phyloP scores from a whole-genome alignment of 2,329 filamentous ascomycete genomes.

The Diaporthe velutina region DNA sequence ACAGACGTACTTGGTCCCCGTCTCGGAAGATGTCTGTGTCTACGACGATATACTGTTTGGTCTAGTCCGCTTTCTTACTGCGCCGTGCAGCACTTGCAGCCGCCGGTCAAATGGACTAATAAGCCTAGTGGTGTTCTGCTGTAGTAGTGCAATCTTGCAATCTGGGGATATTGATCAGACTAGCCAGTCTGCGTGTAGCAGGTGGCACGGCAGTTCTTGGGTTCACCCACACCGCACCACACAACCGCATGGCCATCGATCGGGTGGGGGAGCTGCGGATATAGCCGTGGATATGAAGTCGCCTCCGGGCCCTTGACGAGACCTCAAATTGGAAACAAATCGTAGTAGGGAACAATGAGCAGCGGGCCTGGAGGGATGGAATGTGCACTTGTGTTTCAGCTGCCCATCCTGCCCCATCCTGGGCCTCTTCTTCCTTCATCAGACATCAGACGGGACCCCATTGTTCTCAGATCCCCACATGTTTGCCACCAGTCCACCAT shows the following conservation, averaged over 20 bases:
- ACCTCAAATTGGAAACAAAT: not conserved
- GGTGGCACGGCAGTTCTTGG: conserved; percentile 22
- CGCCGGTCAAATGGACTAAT: not conserved
- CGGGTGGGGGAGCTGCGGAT: not conserved
- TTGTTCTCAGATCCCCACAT: not conserved
- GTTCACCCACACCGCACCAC: too few species aligned
- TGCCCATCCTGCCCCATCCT: conserved; percentile 10
- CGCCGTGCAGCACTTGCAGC: conserved; percentile 4
- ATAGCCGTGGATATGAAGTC: conserved; percentile 14
- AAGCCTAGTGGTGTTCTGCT: not conserved
- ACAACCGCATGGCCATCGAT: not conserved
- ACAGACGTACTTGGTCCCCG: not conserved
- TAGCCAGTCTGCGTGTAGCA: conserved; percentile 7
- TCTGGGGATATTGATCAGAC: not conserved
- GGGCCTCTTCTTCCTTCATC: conserved; percentile 10
- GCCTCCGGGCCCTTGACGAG: not conserved
- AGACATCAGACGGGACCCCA: conserved; percentile 7
- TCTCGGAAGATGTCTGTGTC: not conserved
- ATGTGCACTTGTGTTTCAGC: conserved; percentile 10
- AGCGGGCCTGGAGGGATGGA: not conserved
- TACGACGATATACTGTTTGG: not conserved
- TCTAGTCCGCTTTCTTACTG: not conserved
- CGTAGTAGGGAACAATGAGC: not conserved
- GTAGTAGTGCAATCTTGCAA: conserved; percentile 14
- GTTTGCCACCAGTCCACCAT: not conserved